Percentiles rank a stretch among this genome's conserved stretches.
Evolutionary conservation across 305 asterid species (phyloP).

Genomic region (Fraxinus platypoda): DNA sequence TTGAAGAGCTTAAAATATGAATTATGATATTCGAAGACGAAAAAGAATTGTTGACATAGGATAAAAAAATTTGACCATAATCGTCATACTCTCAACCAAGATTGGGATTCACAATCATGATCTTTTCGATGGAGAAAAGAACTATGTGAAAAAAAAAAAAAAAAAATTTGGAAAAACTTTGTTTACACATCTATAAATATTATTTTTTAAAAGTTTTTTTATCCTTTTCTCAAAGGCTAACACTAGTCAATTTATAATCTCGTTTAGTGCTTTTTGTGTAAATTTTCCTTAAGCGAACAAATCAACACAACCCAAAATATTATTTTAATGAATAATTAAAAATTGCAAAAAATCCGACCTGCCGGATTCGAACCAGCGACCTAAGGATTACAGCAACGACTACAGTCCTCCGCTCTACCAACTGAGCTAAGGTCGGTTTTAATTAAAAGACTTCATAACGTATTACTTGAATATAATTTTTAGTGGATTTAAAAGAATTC

Average conservation of each 20-base stretch:
- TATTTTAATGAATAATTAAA: too few species aligned
- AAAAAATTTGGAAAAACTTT: neutral
- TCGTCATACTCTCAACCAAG: neutral
- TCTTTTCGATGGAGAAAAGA: neutral
- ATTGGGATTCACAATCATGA: neutral
- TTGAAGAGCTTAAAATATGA: neutral
- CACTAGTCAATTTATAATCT: neutral
- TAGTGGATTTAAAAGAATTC: too few species aligned
- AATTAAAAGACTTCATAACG: too few species aligned
- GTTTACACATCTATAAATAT: neutral
- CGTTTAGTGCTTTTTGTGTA: neutral
- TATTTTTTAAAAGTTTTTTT: neutral
- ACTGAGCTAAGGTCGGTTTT: constrained; percentile 98
- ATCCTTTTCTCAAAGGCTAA: neutral
- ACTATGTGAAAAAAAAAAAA: neutral
- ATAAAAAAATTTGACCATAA: neutral
- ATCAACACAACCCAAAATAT: neutral
- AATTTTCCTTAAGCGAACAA: neutral
- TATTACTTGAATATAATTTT: too few species aligned
- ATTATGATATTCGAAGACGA: neutral
- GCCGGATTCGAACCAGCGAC: constrained; percentile 97
- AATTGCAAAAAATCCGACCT: constrained; percentile 37
- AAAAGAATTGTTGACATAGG: neutral
- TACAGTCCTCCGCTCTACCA: constrained; percentile 99
- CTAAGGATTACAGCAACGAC: constrained; percentile 65